Percentiles rank a stretch among this genome's conserved stretches.
phyloP scores from a whole-genome alignment of 1,284 basidiomycete genomes.

The Cystobasidiaceae sp. region DNA sequence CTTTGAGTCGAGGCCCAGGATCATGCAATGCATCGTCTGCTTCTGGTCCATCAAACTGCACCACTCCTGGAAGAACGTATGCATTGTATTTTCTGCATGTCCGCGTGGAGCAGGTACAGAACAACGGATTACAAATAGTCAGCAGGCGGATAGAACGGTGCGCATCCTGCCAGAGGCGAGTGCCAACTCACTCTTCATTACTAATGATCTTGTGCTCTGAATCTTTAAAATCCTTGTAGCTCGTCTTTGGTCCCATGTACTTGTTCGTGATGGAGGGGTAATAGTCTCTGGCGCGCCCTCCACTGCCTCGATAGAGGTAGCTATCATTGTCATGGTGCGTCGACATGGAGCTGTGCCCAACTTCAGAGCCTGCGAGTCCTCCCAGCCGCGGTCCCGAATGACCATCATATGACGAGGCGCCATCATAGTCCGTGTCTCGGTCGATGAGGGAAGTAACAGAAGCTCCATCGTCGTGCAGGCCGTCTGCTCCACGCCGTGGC shows the following conservation, averaged over 20 bases:
- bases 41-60: conserved; percentile 26
- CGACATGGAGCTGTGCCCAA: neutral
- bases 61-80: conserved; percentile 14
- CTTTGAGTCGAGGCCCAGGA: conserved; percentile 26
- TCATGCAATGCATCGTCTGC: conserved; percentile 26
- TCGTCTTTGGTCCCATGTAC: conserved; percentile 14
- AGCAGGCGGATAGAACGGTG: too few species aligned
- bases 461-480: conserved; percentile 1
- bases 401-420: neutral
- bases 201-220: conserved; percentile 17
- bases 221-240: conserved; percentile 21
- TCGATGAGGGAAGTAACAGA: conserved; percentile 10
- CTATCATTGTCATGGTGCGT: conserved; percentile 9
- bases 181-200: conserved; percentile 25
- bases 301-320: neutral
- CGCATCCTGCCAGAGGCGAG: too few species aligned
- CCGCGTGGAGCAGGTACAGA: too few species aligned
- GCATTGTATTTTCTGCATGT: conserved; percentile 23
- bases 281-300: neutral
- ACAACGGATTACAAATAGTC: too few species aligned
- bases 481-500: neutral
- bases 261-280: conserved; percentile 7
- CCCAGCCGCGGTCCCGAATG: neutral
- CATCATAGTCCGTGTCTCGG: too few species aligned
- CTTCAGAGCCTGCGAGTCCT: neutral